A percentile compares a stretch with the other conserved stretches of the same genome.
These are phyloP conservation scores for Vitis rupestris DNA, from an alignment of 164 flowering plant genomes.

Conservation along the genomic window DNA sequence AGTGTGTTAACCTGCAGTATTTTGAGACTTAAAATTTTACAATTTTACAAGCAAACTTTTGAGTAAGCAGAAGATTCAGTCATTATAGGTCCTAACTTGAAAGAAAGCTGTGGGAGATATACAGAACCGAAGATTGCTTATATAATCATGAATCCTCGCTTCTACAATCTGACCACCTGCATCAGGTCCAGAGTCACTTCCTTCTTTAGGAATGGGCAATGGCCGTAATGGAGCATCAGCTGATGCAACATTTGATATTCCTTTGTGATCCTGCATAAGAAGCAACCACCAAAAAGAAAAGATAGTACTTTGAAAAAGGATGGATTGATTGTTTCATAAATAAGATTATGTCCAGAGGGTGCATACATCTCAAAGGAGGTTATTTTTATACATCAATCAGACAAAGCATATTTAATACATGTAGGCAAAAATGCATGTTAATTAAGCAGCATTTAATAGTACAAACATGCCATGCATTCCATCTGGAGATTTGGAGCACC, in stretches of 20 bases:
- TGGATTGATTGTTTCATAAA: too few relatives aligned
- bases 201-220: slow-evolving; percentile 44
- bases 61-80: background rate
- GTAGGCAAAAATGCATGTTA: background rate
- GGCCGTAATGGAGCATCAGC: slow-evolving; percentile 78
- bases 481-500: too few relatives aligned
- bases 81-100: slow-evolving; percentile 48
- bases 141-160: slow-evolving; percentile 79
- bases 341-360: too few relatives aligned
- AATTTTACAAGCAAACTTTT: background rate
- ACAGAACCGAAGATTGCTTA: slow-evolving; percentile 65
- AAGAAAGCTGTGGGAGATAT: slow-evolving; percentile 98
- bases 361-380: too few relatives aligned
- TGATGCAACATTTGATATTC: slow-evolving; percentile 95
- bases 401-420: background rate
- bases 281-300: slow-evolving; percentile 11
- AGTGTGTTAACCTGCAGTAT: slow-evolving; percentile 58
- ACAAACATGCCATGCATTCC: too few relatives aligned
- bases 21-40: background rate
- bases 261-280: slow-evolving; percentile 77
- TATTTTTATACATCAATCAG: background rate
- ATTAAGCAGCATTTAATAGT: too few relatives aligned
- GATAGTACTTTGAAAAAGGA: background rate
- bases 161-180: slow-evolving; percentile 28
- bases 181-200: slow-evolving; percentile 19